phyloP scores from a whole-genome alignment of 345 rosid species.

The Rhizophora mangle region DNA sequence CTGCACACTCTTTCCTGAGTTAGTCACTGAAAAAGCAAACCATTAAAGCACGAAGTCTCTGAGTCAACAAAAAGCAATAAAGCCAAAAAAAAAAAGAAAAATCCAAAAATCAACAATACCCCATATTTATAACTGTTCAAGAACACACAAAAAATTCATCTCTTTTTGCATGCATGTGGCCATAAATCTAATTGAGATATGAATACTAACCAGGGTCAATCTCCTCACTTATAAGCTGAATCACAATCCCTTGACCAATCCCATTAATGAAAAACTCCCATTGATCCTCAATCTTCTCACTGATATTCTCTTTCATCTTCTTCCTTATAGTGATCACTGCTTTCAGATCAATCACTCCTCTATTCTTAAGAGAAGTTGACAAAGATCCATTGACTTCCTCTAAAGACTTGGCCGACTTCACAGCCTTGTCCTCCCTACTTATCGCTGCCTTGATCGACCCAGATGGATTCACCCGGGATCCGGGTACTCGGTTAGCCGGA shows the following conservation, averaged over 20 bases:
- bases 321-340: slow-evolving; percentile 71
- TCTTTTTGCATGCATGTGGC: background rate
- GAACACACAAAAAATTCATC: background rate
- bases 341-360: slow-evolving; percentile 40
- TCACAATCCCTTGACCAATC: slow-evolving; percentile 71
- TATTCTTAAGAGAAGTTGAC: slow-evolving; percentile 12
- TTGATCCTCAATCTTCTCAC: slow-evolving; percentile 65
- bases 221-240: slow-evolving; percentile 81
- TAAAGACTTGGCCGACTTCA: slow-evolving; percentile 34
- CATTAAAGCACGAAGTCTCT: background rate
- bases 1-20: slow-evolving; percentile 56
- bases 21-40: slow-evolving; percentile 46
- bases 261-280: slow-evolving; percentile 67
- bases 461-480: slow-evolving; percentile 8
- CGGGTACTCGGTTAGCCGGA: slow-evolving; percentile 15
- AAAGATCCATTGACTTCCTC: slow-evolving; percentile 27
- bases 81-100: background rate
- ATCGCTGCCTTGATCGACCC: slow-evolving; percentile 50
- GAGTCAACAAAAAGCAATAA: background rate
- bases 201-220: slow-evolving; percentile 65
- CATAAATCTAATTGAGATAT: background rate
- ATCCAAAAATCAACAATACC: background rate
- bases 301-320: slow-evolving; percentile 74
- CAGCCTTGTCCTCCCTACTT: slow-evolving; percentile 54
- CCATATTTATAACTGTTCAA: background rate